phyloP scores from a whole-genome alignment of 2,329 filamentous ascomycete species.

The Aspergillus piperis region DNA sequence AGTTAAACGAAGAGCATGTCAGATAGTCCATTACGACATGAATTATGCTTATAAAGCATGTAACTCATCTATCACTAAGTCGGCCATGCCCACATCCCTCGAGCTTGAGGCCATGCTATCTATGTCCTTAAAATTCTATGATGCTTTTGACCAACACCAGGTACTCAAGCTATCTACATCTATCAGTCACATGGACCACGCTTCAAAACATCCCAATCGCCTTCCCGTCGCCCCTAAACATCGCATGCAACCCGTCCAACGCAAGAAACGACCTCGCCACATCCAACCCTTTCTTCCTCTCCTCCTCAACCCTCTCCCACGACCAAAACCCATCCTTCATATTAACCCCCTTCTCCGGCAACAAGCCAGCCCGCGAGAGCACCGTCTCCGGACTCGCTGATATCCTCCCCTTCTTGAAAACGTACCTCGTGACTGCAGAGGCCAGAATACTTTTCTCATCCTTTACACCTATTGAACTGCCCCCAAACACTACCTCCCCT shows the following conservation, averaged over 20 bases:
- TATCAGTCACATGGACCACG: no score
- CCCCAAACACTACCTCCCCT: conserved; percentile 24
- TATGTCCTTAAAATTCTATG: no score
- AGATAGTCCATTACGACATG: no score
- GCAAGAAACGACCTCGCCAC: conserved; percentile 8
- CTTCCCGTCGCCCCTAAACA: conserved; percentile 7
- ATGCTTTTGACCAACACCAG: no score
- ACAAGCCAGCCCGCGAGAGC: conserved; percentile 1
- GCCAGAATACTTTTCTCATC: conserved; percentile 62
- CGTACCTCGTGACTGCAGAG: conserved; percentile 70
- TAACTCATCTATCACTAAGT: no score
- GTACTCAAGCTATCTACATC: no score
- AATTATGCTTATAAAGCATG: no score
- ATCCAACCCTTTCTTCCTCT: conserved; percentile 6
- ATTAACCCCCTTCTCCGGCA: neutral
- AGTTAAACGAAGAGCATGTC: no score
- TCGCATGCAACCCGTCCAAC: conserved; percentile 11
- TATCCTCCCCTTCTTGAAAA: conserved; percentile 71
- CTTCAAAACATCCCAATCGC: conserved; percentile 4
- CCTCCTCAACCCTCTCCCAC: conserved; percentile 3
- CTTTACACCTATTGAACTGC: neutral
- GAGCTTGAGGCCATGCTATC: no score
- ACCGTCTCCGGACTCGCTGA: conserved; percentile 71
- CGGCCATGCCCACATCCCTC: no score
- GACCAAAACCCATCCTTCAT: neutral